Base-by-base conservation (phyloP, 331 rosid genomes). In the Telfairia occidentalis region DNA sequence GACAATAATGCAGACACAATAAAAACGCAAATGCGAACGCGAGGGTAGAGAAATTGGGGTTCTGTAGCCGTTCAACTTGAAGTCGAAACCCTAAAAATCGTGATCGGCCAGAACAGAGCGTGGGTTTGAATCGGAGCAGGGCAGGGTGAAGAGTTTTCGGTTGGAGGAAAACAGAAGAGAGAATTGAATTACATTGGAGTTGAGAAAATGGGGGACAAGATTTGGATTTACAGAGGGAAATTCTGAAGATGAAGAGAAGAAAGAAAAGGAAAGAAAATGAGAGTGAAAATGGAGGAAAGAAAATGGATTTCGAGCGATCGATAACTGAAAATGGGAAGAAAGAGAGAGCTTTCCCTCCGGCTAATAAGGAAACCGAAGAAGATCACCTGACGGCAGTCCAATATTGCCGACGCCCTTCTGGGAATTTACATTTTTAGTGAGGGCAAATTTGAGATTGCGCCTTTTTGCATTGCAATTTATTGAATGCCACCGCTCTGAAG, bases 31-130 rank as follows among this genome's bases (percentile, higher is more conserved):
- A 79, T 76, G 80, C 24, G 71, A 65, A 61, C 52, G 24, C 11
- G 46, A 30, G 64, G 18, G 64, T 26, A 60, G 13, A 40, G 76
- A 9, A n/a, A 54, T 24, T 30, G 38, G 30, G 75, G 76, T 49
- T 75, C 53, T 24, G 69, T 59, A 46, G 54, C 38, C 71, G 54
- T 11, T 42, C 6, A 60, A 60, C 5, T 75, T 29, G n/a, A 19
- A 58, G 57, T 28, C 48, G 82, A 78, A 73, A 84, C 86, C 90
- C 82, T 78, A 67, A 49, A 82, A 59, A 73, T 65, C 83, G 84
- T 53, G 77, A 73, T 73, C 65, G 65, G 45, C 7, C 6, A 11
- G 15, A 49, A 53, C 48, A 32, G 49, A 64, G 48, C 19, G 48
- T 52, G 37, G 34, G 13, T 76, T 76, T 38, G 46, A 32, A 74